These are phyloP conservation scores for Fraxinus nigra DNA, from an alignment of 305 asterid species.

Conservation along the genomic window DNA sequence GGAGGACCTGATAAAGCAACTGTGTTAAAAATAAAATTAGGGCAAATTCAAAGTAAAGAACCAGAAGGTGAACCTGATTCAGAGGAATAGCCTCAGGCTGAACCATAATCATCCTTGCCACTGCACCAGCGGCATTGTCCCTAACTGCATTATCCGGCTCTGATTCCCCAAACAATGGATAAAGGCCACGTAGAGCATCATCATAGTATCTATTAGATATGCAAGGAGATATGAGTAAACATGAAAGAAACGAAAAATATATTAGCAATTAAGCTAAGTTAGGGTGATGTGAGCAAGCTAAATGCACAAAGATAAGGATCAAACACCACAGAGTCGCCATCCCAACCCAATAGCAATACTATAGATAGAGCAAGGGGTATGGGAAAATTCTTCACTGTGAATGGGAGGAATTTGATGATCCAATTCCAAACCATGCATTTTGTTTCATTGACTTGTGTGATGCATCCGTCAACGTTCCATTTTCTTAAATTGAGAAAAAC, in stretches of 20 bases:
- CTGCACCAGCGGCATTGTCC: slow-evolving; percentile 99
- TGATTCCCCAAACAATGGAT: slow-evolving; percentile 83
- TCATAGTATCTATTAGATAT: slow-evolving; percentile 55
- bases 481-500: background rate
- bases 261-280: background rate
- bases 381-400: slow-evolving; percentile 2
- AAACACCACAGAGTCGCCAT: background rate
- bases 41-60: slow-evolving; percentile 8
- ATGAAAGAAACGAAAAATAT: slow-evolving; percentile 3
- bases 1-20: slow-evolving; percentile 65
- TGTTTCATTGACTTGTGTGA: background rate
- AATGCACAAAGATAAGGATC: slow-evolving; percentile 1
- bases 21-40: slow-evolving; percentile 3
- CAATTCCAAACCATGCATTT: background rate
- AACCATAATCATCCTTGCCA: slow-evolving; percentile 94
- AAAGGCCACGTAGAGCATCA: slow-evolving; percentile 68
- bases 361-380: background rate
- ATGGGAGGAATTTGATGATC: slow-evolving; percentile 6
- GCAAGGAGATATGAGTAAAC: slow-evolving; percentile 34
- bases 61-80: slow-evolving; percentile 61
- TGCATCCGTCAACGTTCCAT: background rate
- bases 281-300: background rate
- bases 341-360: background rate
- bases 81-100: slow-evolving; percentile 82
- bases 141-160: slow-evolving; percentile 96